Base-by-base conservation (phyloP, 2,329 filamentous ascomycete genomes). In the Ophiocordyceps camponoti-floridani region DNA sequence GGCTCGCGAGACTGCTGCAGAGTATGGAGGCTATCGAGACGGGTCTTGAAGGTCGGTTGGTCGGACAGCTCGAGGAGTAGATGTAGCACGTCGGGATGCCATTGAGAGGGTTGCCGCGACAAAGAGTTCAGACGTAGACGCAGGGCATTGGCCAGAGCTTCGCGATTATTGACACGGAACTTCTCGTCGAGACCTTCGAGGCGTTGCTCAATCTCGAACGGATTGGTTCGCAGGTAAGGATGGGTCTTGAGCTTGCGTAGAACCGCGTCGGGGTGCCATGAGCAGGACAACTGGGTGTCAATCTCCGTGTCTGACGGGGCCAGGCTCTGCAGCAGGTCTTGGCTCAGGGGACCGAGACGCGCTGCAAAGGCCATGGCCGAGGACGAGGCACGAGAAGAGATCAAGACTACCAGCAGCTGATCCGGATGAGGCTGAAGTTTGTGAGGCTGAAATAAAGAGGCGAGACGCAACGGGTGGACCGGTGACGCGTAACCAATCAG, bases 11-110 rank as follows among this genome's bases (percentile, higher is more conserved):
- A 57, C 3, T 45, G 43, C 30, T 59, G 67, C 2, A 82, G 60
- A 2, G 64, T 58, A 16, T 78, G 68, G n/a, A 91, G 63, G 49
- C 77, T 72, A 38, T 73, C 68, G 1, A 89, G 62, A 4, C 67
- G 73, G 0, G 84, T 76, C 44, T 86, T 80, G 44, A 79, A 72
- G 0, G 79, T 73, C 2, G 91, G 89, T 44, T 79, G 74, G 52
- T 94, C 80, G 1, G 89, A 89, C 1, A 96, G 73, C 48, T 85
- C 75, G 8, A 96, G 66, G 11, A 96, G 63, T 1, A 96, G 62
- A 43, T 83, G 79, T 13, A 96, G 65, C 13, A 84, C 69, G 52
- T 96, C 91, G 0, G 88, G 87, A 6, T 77, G 76, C 73, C 77
- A 89, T 60, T 77, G 78, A 40, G 70, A 56, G 10, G 70, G 33